Base-by-base conservation (phyloP, 2,329 filamentous ascomycete genomes). In the Cordyceps cateniannulata region DNA sequence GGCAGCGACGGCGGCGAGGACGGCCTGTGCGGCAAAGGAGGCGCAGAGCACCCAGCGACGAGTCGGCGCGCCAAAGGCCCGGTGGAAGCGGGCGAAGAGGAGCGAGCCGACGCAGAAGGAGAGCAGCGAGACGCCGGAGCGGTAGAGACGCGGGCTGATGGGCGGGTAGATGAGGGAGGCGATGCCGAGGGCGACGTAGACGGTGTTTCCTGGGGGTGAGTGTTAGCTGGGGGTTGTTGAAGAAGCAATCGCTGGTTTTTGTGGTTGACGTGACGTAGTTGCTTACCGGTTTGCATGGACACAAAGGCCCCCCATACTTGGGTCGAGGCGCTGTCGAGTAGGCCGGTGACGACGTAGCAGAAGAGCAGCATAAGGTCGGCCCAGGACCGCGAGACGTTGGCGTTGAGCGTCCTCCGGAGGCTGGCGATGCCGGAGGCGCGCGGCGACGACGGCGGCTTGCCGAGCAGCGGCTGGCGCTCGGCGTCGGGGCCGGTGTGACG, bases 231-330 rank as follows among this genome's bases (percentile, higher is more conserved):
- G 12, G n/a, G 42, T 7, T n/a, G 42, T 44, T 44, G 6, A 22
- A 45, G n/a, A 24, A 10, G 10, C 2, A 22, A 42, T 18, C 16
- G 18, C n/a, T n/a, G n/a, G n/a, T n/a, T n/a, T n/a, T n/a, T n/a
- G n/a, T n/a, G n/a, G n/a, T n/a, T n/a, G 40, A 18, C 5, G 40
- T 42, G n/a, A 18, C 16, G 40, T n/a, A 3, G 20, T 20, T 32
- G 27, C 77, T 64, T 68, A 84, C 88, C 89, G 35, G 89, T 93
- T 70, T 93, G 90, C 89, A 93, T 93, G 67, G 86, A 90, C 45
- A 91, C 89, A 67, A 93, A 93, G 3, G 87, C 87, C 14, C 89
- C 88, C 86, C 88, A 93, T 47, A 88, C 88, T 61, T 86, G 87
- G 51, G 90, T 88, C 2, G 88, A 85, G 2, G 88, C 85, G 73